Evolutionary conservation across 2,329 filamentous ascomycete species (phyloP), one percentile per base, ranked within the genome.

Genomic region (Trichoderma guizhouense): DNA sequence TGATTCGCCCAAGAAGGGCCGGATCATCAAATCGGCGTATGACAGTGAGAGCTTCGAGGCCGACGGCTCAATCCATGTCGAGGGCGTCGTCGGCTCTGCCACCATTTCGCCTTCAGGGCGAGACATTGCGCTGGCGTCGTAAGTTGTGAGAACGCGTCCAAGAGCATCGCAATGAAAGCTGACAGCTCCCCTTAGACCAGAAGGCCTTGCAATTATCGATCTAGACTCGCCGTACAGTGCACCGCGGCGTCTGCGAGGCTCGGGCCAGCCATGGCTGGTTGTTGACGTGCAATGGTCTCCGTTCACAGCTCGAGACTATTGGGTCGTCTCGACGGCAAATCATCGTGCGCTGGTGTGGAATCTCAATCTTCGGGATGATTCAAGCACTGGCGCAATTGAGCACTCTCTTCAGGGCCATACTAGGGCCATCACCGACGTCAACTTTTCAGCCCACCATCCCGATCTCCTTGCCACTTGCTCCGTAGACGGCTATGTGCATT

Each of bases 281-380:
- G 94, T 95, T 12, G 95, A 98, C 81, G 95, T 97, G 34, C 95
- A 98, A 81, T 98, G 95, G 95, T 97, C 94, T 12, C 95, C 95
- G 1, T 97, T 98, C 80, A 93, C 95, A 14, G 90, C 89, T 24
- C 89, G 95, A 62, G 93, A 97, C 80, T 95, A 95, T 77, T 98
- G 95, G 95, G 92, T 98, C 21, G 93, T 94, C 43, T 97, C 94
- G 72, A 97, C 95, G 1, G 95, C 94, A 21, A 98, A 98, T 79
- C 95, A 98, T 80, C 94, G 96, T 76, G 96, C 95, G 24, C 85
- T 98, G 65, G 93, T 98, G 24, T 98, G 94, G 94, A 98, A 98
- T 80, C 85, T 98, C 73, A 93, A 92, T 75, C 87, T 94, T 79
- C 87, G 89, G 72, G 91, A 93, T 76, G 93, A 95, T 76, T 93